A percentile compares a stretch with the other conserved stretches of the same genome.
Conservation (phyloP, 2,329 filamentous ascomycete genomes). For the Penicillium polonicum region DNA sequence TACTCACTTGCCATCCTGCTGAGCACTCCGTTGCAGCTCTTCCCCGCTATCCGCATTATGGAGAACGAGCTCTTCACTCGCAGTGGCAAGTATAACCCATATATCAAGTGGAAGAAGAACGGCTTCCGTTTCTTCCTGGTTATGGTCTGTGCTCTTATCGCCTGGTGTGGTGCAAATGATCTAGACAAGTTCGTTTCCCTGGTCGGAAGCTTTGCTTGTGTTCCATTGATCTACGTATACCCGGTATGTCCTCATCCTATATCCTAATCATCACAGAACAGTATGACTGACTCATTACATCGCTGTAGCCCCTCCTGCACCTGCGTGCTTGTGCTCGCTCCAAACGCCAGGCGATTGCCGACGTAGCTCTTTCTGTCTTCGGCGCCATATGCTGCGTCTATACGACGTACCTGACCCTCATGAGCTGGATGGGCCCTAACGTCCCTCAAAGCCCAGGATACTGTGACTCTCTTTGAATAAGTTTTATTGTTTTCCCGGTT, state of each 20-base stretch:
- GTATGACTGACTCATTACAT: background rate
- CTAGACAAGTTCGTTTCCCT: constrained; percentile 96
- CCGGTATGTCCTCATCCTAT: constrained; percentile 65
- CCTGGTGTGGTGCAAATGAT: constrained; percentile 88
- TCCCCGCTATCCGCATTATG: constrained; percentile 94
- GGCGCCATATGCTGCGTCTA: constrained; percentile 87
- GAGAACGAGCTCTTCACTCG: constrained; percentile 91
- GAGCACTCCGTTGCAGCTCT: constrained; percentile 93
- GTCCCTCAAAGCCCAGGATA: constrained; percentile 59
- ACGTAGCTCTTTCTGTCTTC: constrained; percentile 75
- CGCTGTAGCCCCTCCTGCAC: constrained; percentile 77
- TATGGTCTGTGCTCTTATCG: constrained; percentile 77
- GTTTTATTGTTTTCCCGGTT: constrained; percentile 6
- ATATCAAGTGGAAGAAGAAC: constrained; percentile 99
- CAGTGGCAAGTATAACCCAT: constrained; percentile 96
- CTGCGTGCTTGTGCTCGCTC: constrained; percentile 74
- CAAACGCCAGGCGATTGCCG: constrained; percentile 65
- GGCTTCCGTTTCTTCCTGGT: constrained; percentile 92
- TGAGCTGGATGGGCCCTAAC: constrained; percentile 73
- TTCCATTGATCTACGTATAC: constrained; percentile 95
- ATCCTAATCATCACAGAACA: background rate
- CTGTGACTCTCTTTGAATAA: constrained; percentile 51
- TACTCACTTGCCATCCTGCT: constrained; percentile 98
- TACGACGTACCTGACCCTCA: constrained; percentile 80
- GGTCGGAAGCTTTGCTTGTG: constrained; percentile 96